These are phyloP conservation scores for Albizia julibrissin DNA, from an alignment of 306 rosid genomes.

Conservation along the genomic window DNA sequence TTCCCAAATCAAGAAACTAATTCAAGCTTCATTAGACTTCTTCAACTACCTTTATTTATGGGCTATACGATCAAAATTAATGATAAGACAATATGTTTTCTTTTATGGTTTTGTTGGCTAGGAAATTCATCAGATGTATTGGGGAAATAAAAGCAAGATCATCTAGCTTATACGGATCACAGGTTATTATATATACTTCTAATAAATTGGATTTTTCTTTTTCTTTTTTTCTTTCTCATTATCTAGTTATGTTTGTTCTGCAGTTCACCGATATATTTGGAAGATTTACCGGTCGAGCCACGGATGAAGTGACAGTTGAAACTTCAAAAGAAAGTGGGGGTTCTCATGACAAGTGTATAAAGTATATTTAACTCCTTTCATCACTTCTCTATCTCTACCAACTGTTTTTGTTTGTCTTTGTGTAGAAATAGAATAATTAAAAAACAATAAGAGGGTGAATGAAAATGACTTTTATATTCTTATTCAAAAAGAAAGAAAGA, in stretches of 20 bases:
- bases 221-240: neutral
- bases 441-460: neutral
- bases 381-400: constrained; percentile 11
- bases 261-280: constrained; percentile 96
- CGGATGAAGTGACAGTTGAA: constrained; percentile 64
- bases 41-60: neutral
- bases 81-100: neutral
- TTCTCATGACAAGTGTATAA: constrained; percentile 88
- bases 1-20: too few species aligned
- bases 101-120: constrained; percentile 35
- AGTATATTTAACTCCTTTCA: constrained; percentile 45
- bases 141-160: constrained; percentile 64
- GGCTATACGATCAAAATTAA: neutral
- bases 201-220: too few species aligned
- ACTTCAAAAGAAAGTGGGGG: constrained; percentile 69
- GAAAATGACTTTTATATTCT: neutral
- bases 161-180: constrained; percentile 75
- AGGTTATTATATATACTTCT: constrained; percentile 46
- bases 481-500: neutral
- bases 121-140: constrained; percentile 85
- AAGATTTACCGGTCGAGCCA: constrained; percentile 79
- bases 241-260: constrained; percentile 21
- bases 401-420: neutral
- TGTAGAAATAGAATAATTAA: neutral
- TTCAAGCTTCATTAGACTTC: neutral